Conservation (phyloP, 169 alveolate genomes). For the Cytauxzoon felis region DNA sequence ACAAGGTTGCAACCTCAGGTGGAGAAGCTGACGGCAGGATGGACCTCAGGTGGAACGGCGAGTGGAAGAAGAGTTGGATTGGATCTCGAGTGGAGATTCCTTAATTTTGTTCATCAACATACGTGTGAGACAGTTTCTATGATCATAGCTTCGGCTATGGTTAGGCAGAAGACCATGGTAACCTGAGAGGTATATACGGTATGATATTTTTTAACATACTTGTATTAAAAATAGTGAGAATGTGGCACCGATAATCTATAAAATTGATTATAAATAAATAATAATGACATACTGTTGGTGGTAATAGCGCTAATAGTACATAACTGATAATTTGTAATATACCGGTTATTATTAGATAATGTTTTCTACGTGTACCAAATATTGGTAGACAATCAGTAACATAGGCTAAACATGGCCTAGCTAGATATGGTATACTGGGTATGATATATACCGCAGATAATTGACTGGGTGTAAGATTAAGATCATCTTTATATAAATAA, state of each 20-base stretch:
- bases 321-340: slow-evolving; percentile 9
- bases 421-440: slow-evolving; percentile 85
- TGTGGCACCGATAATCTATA: no score
- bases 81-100: no score
- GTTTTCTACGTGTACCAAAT: slow-evolving; percentile 78
- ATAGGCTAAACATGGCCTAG: slow-evolving; percentile 80
- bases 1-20: no score
- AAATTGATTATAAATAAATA: slow-evolving; percentile 1
- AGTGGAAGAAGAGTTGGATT: no score
- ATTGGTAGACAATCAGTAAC: slow-evolving; percentile 80
- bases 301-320: slow-evolving; percentile 1
- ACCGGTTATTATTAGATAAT: slow-evolving; percentile 64
- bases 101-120: slow-evolving; percentile 38
- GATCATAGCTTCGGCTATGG: slow-evolving; percentile 85
- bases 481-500: slow-evolving; percentile 82
- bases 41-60: no score
- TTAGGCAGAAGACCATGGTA: slow-evolving; percentile 73
- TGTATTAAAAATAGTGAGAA: not conserved
- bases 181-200: no score
- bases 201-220: not conserved
- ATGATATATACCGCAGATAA: slow-evolving; percentile 27
- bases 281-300: slow-evolving; percentile 3
- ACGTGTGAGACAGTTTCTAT: slow-evolving; percentile 54
- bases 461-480: slow-evolving; percentile 60
- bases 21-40: no score